Evolutionary conservation across 345 rosid genomes (phyloP).

Genomic region (Eucalyptus virginea): DNA sequence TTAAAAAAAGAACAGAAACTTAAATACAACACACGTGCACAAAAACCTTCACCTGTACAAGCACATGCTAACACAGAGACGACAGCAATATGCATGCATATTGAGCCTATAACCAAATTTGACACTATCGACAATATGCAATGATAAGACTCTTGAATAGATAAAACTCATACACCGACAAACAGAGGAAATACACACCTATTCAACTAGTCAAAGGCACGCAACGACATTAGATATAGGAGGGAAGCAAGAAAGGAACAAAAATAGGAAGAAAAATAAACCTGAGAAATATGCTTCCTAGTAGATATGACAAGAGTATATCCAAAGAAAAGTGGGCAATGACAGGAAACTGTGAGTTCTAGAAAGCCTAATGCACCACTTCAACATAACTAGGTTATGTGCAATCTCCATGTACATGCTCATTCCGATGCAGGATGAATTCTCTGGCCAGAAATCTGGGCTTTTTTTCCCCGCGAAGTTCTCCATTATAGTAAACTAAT

Average conservation of each 20-base stretch:
- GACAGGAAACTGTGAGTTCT: background rate
- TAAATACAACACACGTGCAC: background rate
- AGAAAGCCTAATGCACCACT: background rate
- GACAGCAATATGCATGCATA: background rate
- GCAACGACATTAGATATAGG: background rate
- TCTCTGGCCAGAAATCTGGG: background rate
- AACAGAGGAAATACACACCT: background rate
- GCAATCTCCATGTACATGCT: background rate
- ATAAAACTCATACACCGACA: background rate
- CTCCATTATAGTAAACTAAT: background rate
- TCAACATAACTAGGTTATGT: background rate
- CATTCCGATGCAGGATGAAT: background rate
- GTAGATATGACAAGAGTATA: background rate
- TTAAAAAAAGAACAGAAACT: background rate
- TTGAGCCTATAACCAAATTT: background rate
- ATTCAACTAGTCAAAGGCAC: background rate
- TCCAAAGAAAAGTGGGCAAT: background rate
- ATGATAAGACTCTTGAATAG: background rate
- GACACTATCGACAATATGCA: background rate
- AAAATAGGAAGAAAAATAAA: background rate
- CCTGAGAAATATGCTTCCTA: background rate
- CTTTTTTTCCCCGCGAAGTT: background rate
- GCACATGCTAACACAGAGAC: background rate
- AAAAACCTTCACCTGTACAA: background rate
- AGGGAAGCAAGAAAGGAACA: background rate